Conservation (phyloP, 2,329 filamentous ascomycete species). For the Stenocarpella maydis region DNA sequence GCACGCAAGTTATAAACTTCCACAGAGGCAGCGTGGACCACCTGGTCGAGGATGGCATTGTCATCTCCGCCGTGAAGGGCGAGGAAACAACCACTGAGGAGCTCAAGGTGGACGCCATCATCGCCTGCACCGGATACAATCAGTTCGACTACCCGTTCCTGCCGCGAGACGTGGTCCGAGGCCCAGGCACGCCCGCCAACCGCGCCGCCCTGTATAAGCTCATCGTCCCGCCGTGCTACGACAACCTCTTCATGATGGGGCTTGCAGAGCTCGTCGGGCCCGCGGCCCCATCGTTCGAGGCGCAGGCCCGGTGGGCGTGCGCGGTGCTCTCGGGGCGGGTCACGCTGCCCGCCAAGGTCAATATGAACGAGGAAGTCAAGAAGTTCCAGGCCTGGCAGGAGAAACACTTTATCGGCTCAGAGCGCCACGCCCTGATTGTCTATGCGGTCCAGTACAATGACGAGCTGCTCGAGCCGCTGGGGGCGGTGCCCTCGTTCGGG, state of each 20-base stretch:
- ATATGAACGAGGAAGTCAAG: conserved; percentile 42
- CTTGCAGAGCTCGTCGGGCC: conserved; percentile 45
- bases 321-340: conserved; percentile 42
- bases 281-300: conserved; percentile 44
- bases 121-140: conserved; percentile 46
- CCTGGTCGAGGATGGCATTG: conserved; percentile 42
- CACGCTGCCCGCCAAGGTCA: conserved; percentile 39
- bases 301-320: conserved; percentile 46
- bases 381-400: conserved; percentile 41
- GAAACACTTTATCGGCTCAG: conserved; percentile 43
- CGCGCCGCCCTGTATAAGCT: conserved; percentile 46
- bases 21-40: conserved; percentile 44
- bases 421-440: conserved; percentile 43
- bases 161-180: conserved; percentile 39
- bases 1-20: conserved; percentile 43
- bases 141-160: conserved; percentile 42
- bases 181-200: conserved; percentile 37
- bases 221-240: conserved; percentile 42
- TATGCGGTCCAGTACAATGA: conserved; percentile 46
- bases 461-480: conserved; percentile 44
- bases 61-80: conserved; percentile 37
- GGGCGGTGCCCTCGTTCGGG: conserved; percentile 44
- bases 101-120: conserved; percentile 45
- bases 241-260: conserved; percentile 47
- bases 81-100: conserved; percentile 36